Evolutionary conservation across 2,329 filamentous ascomycete genomes (phyloP).

Genomic region (Trichoderma pleuroti): DNA sequence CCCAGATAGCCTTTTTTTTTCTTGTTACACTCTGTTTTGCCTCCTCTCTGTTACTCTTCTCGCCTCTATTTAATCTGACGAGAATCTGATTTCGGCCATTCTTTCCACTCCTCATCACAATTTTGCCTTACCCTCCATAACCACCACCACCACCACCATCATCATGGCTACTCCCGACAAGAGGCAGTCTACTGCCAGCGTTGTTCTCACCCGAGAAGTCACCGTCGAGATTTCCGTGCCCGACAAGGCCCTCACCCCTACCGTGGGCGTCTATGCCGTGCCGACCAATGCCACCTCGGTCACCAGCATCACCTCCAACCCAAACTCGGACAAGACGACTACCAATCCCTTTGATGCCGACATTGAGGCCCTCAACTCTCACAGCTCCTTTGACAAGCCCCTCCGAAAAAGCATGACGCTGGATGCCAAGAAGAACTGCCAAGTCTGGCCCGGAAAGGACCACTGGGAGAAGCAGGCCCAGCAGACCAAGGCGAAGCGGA

Average conservation of each 20-base stretch:
- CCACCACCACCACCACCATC: background rate
- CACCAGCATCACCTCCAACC: slow-evolving; percentile 42
- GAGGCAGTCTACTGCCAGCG: slow-evolving; percentile 14
- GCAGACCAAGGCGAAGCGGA: slow-evolving; percentile 49
- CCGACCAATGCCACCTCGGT: slow-evolving; percentile 27
- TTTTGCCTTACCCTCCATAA: background rate
- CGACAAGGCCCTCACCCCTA: slow-evolving; percentile 26
- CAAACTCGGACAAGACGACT: slow-evolving; percentile 38
- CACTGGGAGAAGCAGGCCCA: slow-evolving; percentile 60
- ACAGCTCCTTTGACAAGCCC: slow-evolving; percentile 34
- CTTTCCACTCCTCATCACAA: background rate
- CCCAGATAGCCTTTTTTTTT: background rate
- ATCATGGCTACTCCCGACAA: slow-evolving; percentile 1
- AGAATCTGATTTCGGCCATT: background rate
- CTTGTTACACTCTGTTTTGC: background rate
- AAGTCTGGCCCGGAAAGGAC: slow-evolving; percentile 58
- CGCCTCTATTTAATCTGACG: background rate
- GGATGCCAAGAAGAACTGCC: slow-evolving; percentile 44
- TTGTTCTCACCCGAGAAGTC: slow-evolving; percentile 5
- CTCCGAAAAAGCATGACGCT: slow-evolving; percentile 28
- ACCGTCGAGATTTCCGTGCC: slow-evolving; percentile 16
- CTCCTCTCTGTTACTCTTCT: background rate
- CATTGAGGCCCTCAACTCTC: slow-evolving; percentile 50
- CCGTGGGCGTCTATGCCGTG: slow-evolving; percentile 24
- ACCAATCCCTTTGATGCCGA: slow-evolving; percentile 56